Conservation (phyloP, 2,329 filamentous ascomycete species). For the Drechmeria coniospora region DNA sequence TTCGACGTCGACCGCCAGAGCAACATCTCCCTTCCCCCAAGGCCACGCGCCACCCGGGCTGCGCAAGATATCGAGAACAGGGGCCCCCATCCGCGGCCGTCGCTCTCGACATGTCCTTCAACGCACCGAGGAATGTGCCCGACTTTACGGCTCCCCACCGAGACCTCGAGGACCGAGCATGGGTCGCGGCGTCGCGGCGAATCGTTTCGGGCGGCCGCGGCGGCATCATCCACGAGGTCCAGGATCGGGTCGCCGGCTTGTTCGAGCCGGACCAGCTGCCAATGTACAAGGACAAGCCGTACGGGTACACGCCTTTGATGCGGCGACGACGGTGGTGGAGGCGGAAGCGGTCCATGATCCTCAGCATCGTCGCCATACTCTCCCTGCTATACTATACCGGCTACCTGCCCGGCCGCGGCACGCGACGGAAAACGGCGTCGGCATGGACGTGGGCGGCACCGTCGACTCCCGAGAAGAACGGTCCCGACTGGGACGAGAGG, state of each 20-base stretch:
- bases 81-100: conserved; percentile 31
- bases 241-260: conserved; percentile 47
- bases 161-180: conserved; percentile 48
- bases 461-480: conserved; percentile 28
- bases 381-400: conserved; percentile 57
- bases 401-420: conserved; percentile 29
- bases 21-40: no score
- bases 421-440: conserved; percentile 16
- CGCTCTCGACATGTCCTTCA: conserved; percentile 47
- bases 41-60: conserved; percentile 29
- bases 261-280: conserved; percentile 51
- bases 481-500: conserved; percentile 60
- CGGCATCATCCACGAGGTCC: conserved; percentile 34
- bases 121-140: conserved; percentile 53
- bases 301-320: conserved; percentile 46
- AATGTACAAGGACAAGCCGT: conserved; percentile 99
- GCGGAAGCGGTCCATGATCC: conserved; percentile 43
- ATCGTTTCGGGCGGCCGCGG: conserved; percentile 17
- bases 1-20: conserved; percentile 27
- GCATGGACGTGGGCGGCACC: conserved; percentile 46
- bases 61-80: conserved; percentile 28
- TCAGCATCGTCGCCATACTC: conserved; percentile 38
- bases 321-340: conserved; percentile 44
- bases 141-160: conserved; percentile 51
- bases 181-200: conserved; percentile 33